Evolutionary conservation across 768 basidiomycete genomes (phyloP), one percentile per base, ranked within the genome.

Genomic region (Pleurotus djamor): DNA sequence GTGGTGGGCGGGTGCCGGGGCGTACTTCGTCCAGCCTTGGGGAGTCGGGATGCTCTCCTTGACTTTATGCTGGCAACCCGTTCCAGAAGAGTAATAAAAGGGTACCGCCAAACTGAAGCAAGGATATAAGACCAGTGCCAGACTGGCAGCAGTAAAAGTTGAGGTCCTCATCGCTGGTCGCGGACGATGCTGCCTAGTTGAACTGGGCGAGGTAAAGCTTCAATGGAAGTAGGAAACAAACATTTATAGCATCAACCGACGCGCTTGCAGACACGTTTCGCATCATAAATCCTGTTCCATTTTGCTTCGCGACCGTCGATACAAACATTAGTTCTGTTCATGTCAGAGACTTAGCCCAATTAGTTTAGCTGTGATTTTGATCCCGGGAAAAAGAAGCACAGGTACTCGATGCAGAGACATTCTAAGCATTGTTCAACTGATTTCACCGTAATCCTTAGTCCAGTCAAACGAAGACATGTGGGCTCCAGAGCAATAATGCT

Each of bases 41-140:
- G 83, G 83, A 13, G 74, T 66, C n/a, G 66, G 4, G 55, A 83
- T 72, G 54, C 69, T 73, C 61, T 86, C 83, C 71, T 86, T 87
- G 67, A 84, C 68, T 64, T 70, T 60, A 14, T 63, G 54, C 16
- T n/a, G 37, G 21, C 54, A 56, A 10, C 54, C 38, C 14, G 37
- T 33, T 35, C 49, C 49, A 7, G 49, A 9, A 35, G 54, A 56
- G 16, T 56, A 56, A 44, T 28, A 56, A 9, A 41, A 43, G 32
- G 54, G 54, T 56, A 56, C 54, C 54, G 54, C 54, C 54, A 56
- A 41, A 45, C 52, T 17, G 47, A 48, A 3, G 9, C 49, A 50
- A 13, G 54, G 54, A 41, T 21, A 56, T 28, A 56, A 41, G 54
- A 38, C 54, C 54, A 56, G 54, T 56, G 54, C 54, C 54, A 56